These are phyloP conservation scores for Pythium brachiatum DNA, from an alignment of 352 stramenopile species.

Conservation along the genomic window DNA sequence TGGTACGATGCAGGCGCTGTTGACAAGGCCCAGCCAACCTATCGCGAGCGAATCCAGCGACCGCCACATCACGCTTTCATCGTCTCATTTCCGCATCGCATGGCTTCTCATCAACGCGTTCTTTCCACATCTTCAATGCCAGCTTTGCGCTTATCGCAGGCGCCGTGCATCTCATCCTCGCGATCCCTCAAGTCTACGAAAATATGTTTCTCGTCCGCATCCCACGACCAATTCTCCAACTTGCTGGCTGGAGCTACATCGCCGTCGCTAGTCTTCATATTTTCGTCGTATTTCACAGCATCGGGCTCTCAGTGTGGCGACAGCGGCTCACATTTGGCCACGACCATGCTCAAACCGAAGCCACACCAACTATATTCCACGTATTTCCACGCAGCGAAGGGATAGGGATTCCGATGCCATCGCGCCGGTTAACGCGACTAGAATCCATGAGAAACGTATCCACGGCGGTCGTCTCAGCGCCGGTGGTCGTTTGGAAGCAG, in stretches of 20 bases:
- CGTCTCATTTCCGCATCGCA: background rate
- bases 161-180: background rate
- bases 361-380: too few relatives aligned
- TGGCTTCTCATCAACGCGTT: background rate
- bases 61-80: background rate
- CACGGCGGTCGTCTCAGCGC: too few relatives aligned
- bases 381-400: too few relatives aligned
- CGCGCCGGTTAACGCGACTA: background rate
- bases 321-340: background rate
- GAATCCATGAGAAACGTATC: background rate
- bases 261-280: background rate
- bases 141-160: background rate
- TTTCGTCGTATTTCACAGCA: background rate
- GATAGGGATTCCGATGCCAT: too few relatives aligned
- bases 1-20: background rate
- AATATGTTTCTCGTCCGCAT: background rate
- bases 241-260: background rate
- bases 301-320: background rate
- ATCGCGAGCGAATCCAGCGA: background rate
- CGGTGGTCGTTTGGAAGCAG: background rate
- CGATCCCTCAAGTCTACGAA: constrained; percentile 2
- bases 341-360: background rate
- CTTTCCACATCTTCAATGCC: background rate
- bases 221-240: background rate
- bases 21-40: background rate